These are phyloP conservation scores for Pyrenula aspistea DNA, from an alignment of 495 filamentous ascomycete species.

Conservation along the genomic window DNA sequence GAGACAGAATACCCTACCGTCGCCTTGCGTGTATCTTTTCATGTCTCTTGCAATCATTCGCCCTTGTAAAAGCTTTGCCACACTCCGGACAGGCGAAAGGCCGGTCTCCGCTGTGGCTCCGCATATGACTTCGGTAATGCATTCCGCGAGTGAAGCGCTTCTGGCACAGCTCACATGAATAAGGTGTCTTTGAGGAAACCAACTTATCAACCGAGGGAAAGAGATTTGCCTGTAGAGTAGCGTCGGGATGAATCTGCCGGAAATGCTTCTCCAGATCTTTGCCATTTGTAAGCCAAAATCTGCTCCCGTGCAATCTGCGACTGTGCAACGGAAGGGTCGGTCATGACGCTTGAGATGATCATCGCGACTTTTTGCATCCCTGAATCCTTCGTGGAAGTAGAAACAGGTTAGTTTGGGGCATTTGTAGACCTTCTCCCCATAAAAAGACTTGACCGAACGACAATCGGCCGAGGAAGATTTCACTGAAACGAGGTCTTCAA, in stretches of 20 bases:
- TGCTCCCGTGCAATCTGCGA: slow-evolving; percentile 13
- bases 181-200: slow-evolving; percentile 1
- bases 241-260: slow-evolving; percentile 11
- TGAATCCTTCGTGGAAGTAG: slow-evolving; percentile 32
- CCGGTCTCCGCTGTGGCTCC: slow-evolving; percentile 16
- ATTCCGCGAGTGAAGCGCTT: slow-evolving; percentile 13
- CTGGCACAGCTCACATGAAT: slow-evolving; percentile 2
- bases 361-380: slow-evolving; percentile 12
- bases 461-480: neutral
- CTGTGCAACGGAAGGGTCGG: slow-evolving; percentile 23
- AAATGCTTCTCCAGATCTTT: slow-evolving; percentile 27
- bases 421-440: slow-evolving; percentile 26
- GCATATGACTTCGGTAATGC: slow-evolving; percentile 13
- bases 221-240: slow-evolving; percentile 5
- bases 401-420: slow-evolving; percentile 26
- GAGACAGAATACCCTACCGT: neutral
- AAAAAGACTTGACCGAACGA: slow-evolving; percentile 11
- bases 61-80: slow-evolving; percentile 12
- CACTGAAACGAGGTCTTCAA: slow-evolving; percentile 12
- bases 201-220: slow-evolving; percentile 4
- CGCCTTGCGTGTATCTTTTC: slow-evolving; percentile 10
- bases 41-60: slow-evolving; percentile 15
- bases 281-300: slow-evolving; percentile 21
- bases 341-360: slow-evolving; percentile 23
- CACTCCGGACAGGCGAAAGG: slow-evolving; percentile 14